Base-by-base conservation (phyloP, 2,329 filamentous ascomycete species). In the Emergomyces pasteurianus region DNA sequence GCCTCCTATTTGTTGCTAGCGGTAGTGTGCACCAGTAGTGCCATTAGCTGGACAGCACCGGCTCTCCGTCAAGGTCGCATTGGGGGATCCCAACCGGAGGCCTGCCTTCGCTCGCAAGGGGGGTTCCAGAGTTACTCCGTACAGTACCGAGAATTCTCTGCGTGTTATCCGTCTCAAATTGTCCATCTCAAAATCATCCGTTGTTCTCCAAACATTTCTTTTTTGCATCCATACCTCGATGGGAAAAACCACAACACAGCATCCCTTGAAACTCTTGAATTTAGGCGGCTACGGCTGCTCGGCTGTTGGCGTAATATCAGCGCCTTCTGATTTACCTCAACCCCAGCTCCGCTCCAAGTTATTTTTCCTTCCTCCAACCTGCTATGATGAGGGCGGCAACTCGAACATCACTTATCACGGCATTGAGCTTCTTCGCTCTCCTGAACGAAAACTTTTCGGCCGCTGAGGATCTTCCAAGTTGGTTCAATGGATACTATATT, bases 401-500 rank as follows among this genome's bases (percentile, higher is more conserved):
- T 40, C 55, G 38, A 46, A 10, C 38, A 9, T 34, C 55, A 14
- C 40, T 57, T 3, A 28, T 57, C 23, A 12, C 3, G 18, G 26
- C 26, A 28, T 23, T 58, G 31, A 21, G 18, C 43, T 12, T 58
- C 43, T 26, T 58, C 31, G 47, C 43, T 50, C 28, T 50, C 2
- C 46, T 58, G 31, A 40, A 47, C 16, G n/a, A 40, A 42, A 52
- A 14, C 23, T 58, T 58, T 26, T 43, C 43, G 23, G 43, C 14
- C 26, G 43, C 57, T 36, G 14, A 26, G 10, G 43, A 58, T 1
- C 26, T 34, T 14, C 57, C 57, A 23, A 14, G 16, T 7, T 59
- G 58, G 58, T 59, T 59, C 49, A 59, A 59, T 21, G 58, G 58
- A 43, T 59, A 59, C 10, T 58, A 49, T 36, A 38, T 58, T 26